Percentiles rank a stretch among this genome's conserved stretches.
phyloP scores from a whole-genome alignment of 208 protist species.

The Trypanosoma theileri region DNA sequence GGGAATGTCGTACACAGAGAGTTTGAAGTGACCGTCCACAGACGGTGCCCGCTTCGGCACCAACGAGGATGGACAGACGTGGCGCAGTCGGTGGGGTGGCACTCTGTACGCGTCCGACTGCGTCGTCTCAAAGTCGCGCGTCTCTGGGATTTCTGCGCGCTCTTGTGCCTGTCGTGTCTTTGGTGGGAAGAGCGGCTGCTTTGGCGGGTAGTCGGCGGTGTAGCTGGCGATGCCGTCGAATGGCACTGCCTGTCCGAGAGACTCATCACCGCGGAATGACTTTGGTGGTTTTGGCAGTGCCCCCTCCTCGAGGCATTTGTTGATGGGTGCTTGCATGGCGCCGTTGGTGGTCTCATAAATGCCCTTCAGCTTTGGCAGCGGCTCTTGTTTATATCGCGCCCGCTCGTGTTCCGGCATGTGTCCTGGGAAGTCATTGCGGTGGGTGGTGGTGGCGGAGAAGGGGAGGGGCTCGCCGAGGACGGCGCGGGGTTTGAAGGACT shows the following conservation, averaged over 20 bases:
- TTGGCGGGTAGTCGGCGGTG: slow-evolving; percentile 84
- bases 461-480: slow-evolving; percentile 52
- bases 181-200: slow-evolving; percentile 60
- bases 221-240: slow-evolving; percentile 89
- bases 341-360: slow-evolving; percentile 84
- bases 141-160: slow-evolving; percentile 53
- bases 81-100: slow-evolving; percentile 58
- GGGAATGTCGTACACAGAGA: slow-evolving; percentile 85
- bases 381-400: slow-evolving; percentile 62
- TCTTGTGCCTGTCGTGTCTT: slow-evolving; percentile 24
- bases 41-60: slow-evolving; percentile 69
- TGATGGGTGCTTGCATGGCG: slow-evolving; percentile 75
- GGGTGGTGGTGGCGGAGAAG: slow-evolving; percentile 83
- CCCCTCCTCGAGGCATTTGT: slow-evolving; percentile 46
- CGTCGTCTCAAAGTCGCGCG: slow-evolving; percentile 84
- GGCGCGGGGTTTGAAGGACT: slow-evolving; percentile 83
- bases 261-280: slow-evolving; percentile 70
- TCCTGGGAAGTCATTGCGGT: slow-evolving; percentile 87
- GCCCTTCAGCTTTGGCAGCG: slow-evolving; percentile 77
- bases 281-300: slow-evolving; percentile 71
- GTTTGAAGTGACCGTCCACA: slow-evolving; percentile 83
- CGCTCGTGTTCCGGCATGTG: slow-evolving; percentile 79
- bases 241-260: slow-evolving; percentile 49
- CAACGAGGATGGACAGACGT: slow-evolving; percentile 71
- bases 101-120: slow-evolving; percentile 54